phyloP scores from a whole-genome alignment of 2,329 filamentous ascomycete genomes.

The Clarireedia hainanense region DNA sequence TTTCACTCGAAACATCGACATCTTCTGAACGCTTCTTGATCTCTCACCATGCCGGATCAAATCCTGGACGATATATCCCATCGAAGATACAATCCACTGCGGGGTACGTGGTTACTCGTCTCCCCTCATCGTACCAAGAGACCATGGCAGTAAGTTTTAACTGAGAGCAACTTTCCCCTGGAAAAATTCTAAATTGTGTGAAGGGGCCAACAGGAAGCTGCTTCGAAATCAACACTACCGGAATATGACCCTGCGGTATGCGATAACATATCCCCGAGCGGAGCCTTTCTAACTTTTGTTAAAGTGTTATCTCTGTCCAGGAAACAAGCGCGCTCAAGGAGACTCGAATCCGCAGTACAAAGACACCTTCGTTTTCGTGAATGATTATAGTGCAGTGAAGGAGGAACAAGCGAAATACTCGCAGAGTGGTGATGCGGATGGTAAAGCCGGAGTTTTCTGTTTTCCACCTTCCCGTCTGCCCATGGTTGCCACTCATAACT shows the following conservation, averaged over 20 bases:
- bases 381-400: conserved; percentile 96
- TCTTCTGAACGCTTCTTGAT: no score
- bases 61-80: conserved; percentile 95
- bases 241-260: conserved; percentile 68
- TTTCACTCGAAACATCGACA: no score
- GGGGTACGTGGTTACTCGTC: conserved; percentile 85
- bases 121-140: conserved; percentile 95
- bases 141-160: conserved; percentile 78
- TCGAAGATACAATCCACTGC: conserved; percentile 84
- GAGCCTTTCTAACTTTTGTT: conserved; percentile 12
- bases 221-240: conserved; percentile 61
- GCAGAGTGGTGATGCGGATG: conserved; percentile 23
- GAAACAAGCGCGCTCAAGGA: conserved; percentile 82
- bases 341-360: conserved; percentile 81
- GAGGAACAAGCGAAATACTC: conserved; percentile 80
- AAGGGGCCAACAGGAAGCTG: conserved; percentile 71
- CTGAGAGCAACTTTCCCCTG: not conserved
- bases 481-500: not conserved
- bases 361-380: conserved; percentile 87
- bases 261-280: not conserved
- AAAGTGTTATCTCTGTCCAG: conserved; percentile 88
- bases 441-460: conserved; percentile 6
- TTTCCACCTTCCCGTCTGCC: conserved; percentile 7
- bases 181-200: conserved; percentile 8
- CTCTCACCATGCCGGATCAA: conserved; percentile 58